phyloP scores from a whole-genome alignment of 805 yeast genomes.

The Yarrowia divulgata region DNA sequence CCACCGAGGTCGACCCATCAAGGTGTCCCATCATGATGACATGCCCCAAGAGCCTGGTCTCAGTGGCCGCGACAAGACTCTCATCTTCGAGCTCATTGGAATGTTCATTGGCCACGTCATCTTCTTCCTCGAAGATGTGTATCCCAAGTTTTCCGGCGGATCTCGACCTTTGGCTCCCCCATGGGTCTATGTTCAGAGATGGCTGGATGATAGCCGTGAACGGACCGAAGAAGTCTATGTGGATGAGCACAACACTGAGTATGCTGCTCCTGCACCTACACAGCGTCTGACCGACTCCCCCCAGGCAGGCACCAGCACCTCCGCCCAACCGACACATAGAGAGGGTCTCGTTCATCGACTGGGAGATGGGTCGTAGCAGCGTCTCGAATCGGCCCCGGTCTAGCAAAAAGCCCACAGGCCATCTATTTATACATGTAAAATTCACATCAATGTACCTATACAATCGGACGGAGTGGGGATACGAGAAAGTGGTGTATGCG shows the following conservation, averaged over 20 bases:
- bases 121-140: slow-evolving; percentile 54
- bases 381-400: slow-evolving; percentile 2
- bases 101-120: slow-evolving; percentile 55
- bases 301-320: slow-evolving; percentile 11
- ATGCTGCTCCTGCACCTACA: slow-evolving; percentile 15
- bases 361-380: not conserved
- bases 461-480: too few relatives aligned
- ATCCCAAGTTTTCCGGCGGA: slow-evolving; percentile 53
- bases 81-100: slow-evolving; percentile 49
- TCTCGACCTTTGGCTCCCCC: slow-evolving; percentile 54
- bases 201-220: slow-evolving; percentile 20
- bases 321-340: slow-evolving; percentile 30
- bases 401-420: slow-evolving; percentile 11
- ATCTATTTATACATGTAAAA: slow-evolving; percentile 32
- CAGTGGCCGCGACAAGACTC: slow-evolving; percentile 35
- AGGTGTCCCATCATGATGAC: slow-evolving; percentile 39
- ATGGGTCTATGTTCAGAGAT: slow-evolving; percentile 48
- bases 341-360: slow-evolving; percentile 27
- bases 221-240: slow-evolving; percentile 21
- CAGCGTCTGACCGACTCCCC: slow-evolving; percentile 8
- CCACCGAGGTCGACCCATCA: slow-evolving; percentile 27
- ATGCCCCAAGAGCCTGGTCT: slow-evolving; percentile 43
- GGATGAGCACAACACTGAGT: slow-evolving; percentile 17
- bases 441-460: slow-evolving; percentile 14
- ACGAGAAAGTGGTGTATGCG: too few relatives aligned